These are phyloP conservation scores for Discostella stelligera DNA, from an alignment of 352 stramenopile species.

Conservation along the genomic window DNA sequence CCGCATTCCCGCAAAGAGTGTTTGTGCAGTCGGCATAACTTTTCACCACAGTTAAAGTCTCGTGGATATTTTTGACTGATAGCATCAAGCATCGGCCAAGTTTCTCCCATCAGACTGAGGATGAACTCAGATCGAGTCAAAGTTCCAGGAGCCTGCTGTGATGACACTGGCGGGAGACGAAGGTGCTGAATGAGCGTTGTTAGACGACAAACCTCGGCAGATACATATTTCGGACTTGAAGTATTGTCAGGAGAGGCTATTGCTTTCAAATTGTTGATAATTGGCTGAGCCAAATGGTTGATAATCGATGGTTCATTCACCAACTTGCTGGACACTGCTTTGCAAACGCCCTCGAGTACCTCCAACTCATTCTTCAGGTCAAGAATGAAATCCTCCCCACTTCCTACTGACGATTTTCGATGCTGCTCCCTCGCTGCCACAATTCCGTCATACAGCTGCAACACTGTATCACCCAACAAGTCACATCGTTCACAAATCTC, in stretches of 20 bases:
- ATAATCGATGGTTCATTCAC: slow-evolving; percentile 35
- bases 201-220: slow-evolving; percentile 74
- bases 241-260: slow-evolving; percentile 54
- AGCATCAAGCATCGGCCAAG: slow-evolving; percentile 76
- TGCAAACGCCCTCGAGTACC: slow-evolving; percentile 81
- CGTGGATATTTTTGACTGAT: slow-evolving; percentile 57
- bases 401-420: slow-evolving; percentile 17
- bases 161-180: slow-evolving; percentile 24
- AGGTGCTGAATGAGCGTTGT: slow-evolving; percentile 75
- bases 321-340: slow-evolving; percentile 67
- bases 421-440: slow-evolving; percentile 39
- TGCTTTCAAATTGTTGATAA: slow-evolving; percentile 60
- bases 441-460: slow-evolving; percentile 77
- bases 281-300: slow-evolving; percentile 65
- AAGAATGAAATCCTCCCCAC: slow-evolving; percentile 50
- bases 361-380: slow-evolving; percentile 80
- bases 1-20: slow-evolving; percentile 74
- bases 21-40: slow-evolving; percentile 84
- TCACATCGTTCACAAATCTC: slow-evolving; percentile 74
- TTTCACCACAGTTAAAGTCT: slow-evolving; percentile 74
- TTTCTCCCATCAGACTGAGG: slow-evolving; percentile 69
- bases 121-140: slow-evolving; percentile 45
- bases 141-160: slow-evolving; percentile 6
- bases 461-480: slow-evolving; percentile 64
- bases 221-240: slow-evolving; percentile 52